phyloP scores from a whole-genome alignment of 208 protist genomes.

The Leishmania martiniquensis region DNA sequence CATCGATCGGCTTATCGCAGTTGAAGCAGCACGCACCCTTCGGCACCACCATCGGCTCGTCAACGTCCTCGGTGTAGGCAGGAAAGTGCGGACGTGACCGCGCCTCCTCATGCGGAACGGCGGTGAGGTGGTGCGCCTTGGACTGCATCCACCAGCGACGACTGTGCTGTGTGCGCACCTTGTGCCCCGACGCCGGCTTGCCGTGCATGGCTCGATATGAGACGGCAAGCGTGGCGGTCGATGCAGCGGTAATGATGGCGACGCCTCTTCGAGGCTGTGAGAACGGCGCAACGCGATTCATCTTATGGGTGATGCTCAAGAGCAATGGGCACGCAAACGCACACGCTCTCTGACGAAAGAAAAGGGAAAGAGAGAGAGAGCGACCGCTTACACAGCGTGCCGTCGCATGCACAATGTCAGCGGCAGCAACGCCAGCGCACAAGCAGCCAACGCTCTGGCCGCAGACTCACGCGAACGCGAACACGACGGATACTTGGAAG shows the following conservation, averaged over 20 bases:
- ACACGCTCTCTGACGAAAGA: not conserved
- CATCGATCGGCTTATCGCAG: constrained; percentile 74
- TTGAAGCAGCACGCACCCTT: constrained; percentile 83
- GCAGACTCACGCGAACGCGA: not conserved
- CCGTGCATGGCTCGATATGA: constrained; percentile 67
- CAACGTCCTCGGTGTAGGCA: constrained; percentile 87
- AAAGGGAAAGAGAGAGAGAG: not conserved
- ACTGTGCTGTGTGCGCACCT: constrained; percentile 90
- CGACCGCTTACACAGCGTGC: not conserved
- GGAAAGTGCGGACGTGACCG: constrained; percentile 82
- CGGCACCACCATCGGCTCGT: constrained; percentile 81
- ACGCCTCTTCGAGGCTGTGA: constrained; percentile 6
- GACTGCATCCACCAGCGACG: constrained; percentile 89
- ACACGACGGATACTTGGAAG: not conserved
- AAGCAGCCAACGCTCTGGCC: not conserved
- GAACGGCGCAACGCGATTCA: constrained; percentile 9
- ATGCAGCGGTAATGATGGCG: not conserved
- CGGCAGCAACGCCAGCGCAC: not conserved
- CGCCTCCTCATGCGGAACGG: constrained; percentile 81
- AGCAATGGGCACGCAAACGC: not conserved
- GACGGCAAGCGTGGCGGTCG: constrained; percentile 11
- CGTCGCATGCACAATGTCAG: not conserved
- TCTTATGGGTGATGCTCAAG: not conserved
- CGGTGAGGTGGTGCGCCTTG: constrained; percentile 87
- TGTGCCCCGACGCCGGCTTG: constrained; percentile 88